Conservation (phyloP, 2,329 filamentous ascomycete species). For the Colletotrichum tanaceti region DNA sequence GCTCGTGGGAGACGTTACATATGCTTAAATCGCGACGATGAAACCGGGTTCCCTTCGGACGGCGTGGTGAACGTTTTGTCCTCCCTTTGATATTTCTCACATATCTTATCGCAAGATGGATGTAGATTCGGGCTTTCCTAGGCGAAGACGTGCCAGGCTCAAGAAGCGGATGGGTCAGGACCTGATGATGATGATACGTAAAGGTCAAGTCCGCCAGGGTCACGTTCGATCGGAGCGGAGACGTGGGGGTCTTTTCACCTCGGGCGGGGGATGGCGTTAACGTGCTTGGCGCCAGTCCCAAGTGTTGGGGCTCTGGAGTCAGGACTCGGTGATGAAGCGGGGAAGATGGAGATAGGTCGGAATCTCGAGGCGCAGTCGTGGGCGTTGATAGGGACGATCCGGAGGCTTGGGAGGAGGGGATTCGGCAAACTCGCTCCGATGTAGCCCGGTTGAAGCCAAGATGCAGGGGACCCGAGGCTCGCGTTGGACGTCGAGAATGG, state of each 20-base stretch:
- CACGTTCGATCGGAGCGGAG: not conserved
- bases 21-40: not conserved
- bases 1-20: not conserved
- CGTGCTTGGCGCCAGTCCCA: conserved; percentile 1
- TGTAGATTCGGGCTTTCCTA: not conserved
- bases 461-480: not conserved
- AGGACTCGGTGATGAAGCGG: conserved; percentile 6
- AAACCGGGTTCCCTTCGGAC: not conserved
- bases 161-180: not conserved
- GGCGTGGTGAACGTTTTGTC: not conserved
- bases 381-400: conserved; percentile 28
- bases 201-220: not conserved
- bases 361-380: conserved; percentile 3
- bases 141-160: not conserved
- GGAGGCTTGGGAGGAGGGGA: conserved; percentile 14
- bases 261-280: not conserved
- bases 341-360: not conserved
- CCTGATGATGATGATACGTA: not conserved
- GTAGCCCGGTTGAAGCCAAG: conserved; percentile 29
- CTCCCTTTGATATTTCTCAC: not conserved
- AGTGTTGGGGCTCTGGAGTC: too few species aligned
- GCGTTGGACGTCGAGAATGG: not conserved
- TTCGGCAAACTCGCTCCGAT: conserved; percentile 25
- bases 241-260: not conserved
- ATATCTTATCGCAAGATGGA: not conserved